Percentiles rank a stretch among this genome's conserved stretches.
Conservation (phyloP, 2,329 filamentous ascomycete species). For the Aureobasidium mangrovei region DNA sequence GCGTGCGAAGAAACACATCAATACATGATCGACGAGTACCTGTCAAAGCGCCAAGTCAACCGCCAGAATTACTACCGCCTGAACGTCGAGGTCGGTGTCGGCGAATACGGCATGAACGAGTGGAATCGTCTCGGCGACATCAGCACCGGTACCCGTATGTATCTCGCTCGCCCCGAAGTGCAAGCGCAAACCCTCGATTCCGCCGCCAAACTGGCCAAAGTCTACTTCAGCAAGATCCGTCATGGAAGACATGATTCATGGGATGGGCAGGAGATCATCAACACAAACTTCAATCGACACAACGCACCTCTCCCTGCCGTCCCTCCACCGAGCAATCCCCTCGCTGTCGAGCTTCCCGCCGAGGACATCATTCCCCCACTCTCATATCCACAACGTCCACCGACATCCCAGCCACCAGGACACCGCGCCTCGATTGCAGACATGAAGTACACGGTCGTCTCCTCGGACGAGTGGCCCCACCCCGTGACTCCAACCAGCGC, state of each 20-base stretch:
- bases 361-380: constrained; percentile 37
- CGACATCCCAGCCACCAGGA: constrained; percentile 41
- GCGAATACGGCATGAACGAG: constrained; percentile 98
- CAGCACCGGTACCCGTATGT: constrained; percentile 80
- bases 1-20: constrained; percentile 87
- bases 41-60: constrained; percentile 50
- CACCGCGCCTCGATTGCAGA: constrained; percentile 44
- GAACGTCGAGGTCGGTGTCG: constrained; percentile 94
- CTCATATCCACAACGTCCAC: constrained; percentile 17
- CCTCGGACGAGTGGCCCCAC: constrained; percentile 50
- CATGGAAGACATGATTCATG: constrained; percentile 45
- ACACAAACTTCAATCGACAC: not conserved
- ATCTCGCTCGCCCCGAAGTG: constrained; percentile 64
- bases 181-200: constrained; percentile 70
- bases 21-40: constrained; percentile 70
- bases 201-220: constrained; percentile 72
- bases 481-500: constrained; percentile 23
- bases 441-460: constrained; percentile 60
- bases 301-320: constrained; percentile 25
- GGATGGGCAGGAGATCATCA: constrained; percentile 20
- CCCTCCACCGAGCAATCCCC: constrained; percentile 36
- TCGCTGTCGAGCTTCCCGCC: constrained; percentile 52
- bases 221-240: constrained; percentile 65
- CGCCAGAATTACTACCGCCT: constrained; percentile 78
- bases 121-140: constrained; percentile 93